A percentile compares a stretch with the other conserved stretches of the same genome.
Evolutionary conservation across 1,284 basidiomycete species (phyloP).

Genomic region (Termitomyces sp.): DNA sequence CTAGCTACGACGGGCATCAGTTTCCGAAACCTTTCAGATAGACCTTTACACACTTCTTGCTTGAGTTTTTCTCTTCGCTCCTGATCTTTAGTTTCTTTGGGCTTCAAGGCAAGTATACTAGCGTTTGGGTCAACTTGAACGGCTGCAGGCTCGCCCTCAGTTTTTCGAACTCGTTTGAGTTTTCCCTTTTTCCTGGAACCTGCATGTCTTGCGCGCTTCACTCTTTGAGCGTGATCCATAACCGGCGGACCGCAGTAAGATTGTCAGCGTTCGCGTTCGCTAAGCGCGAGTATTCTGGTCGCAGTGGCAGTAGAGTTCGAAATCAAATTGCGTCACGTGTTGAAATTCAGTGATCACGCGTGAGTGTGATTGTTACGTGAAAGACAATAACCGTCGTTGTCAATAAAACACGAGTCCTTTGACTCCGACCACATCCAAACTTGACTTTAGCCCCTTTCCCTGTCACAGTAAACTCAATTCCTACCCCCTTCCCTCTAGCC

Average conservation of each 20-base stretch:
- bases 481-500: too few relatives aligned
- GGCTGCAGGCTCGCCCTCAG: constrained; percentile 22
- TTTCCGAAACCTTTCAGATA: not conserved
- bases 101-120: constrained; percentile 53
- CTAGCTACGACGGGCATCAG: constrained; percentile 33
- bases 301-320: not conserved
- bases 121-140: constrained; percentile 50
- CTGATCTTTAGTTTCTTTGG: constrained; percentile 54
- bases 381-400: not conserved
- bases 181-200: constrained; percentile 54
- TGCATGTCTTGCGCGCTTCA: constrained; percentile 60
- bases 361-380: not conserved
- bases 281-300: too few relatives aligned
- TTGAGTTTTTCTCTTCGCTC: constrained; percentile 56
- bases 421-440: not conserved
- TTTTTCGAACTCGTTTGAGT: constrained; percentile 24
- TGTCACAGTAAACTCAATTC: too few relatives aligned
- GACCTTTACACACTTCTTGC: constrained; percentile 46
- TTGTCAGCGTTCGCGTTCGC: not conserved
- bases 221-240: constrained; percentile 37
- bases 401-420: not conserved
- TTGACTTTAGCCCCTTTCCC: constrained; percentile 6
- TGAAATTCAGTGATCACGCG: constrained; percentile 1
- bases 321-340: constrained; percentile 7
- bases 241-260: not conserved